Percentiles rank a stretch among this genome's conserved stretches.
These are phyloP conservation scores for Bruguiera sexangula DNA, from an alignment of 345 rosid genomes.

Conservation along the genomic window DNA sequence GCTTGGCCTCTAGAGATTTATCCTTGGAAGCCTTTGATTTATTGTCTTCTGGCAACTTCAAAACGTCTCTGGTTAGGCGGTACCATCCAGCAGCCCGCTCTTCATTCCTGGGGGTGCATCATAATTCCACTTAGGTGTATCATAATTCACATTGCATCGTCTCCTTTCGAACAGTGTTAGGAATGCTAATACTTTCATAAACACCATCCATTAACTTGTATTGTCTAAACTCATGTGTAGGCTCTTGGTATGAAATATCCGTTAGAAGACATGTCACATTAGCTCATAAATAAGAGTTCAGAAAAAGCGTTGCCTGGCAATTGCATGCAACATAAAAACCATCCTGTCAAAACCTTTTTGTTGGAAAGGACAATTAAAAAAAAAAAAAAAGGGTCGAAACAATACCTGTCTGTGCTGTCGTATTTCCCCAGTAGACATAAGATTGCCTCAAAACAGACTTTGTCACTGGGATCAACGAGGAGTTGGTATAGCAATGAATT, in stretches of 20 bases:
- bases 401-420: constrained; percentile 73
- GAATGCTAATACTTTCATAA: too few species aligned
- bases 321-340: too few species aligned
- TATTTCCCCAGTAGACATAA: constrained; percentile 82
- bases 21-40: constrained; percentile 56
- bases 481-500: constrained; percentile 90
- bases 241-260: too few species aligned
- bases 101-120: constrained; percentile 49
- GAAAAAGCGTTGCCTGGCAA: too few species aligned
- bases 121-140: too few species aligned
- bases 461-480: constrained; percentile 94
- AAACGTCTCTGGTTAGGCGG: constrained; percentile 86
- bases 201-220: too few species aligned
- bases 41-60: constrained; percentile 83
- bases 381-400: constrained; percentile 10
- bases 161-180: too few species aligned
- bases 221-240: too few species aligned
- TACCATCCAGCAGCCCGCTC: constrained; percentile 99
- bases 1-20: constrained; percentile 77
- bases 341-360: too few species aligned
- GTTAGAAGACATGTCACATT: too few species aligned
- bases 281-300: too few species aligned
- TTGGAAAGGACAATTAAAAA: neutral
- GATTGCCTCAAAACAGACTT: constrained; percentile 98
- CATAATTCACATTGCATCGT: too few species aligned